A percentile compares a stretch with the other conserved stretches of the same genome.
Conservation (phyloP, 345 rosid genomes). For the Kernera saxatilis region DNA sequence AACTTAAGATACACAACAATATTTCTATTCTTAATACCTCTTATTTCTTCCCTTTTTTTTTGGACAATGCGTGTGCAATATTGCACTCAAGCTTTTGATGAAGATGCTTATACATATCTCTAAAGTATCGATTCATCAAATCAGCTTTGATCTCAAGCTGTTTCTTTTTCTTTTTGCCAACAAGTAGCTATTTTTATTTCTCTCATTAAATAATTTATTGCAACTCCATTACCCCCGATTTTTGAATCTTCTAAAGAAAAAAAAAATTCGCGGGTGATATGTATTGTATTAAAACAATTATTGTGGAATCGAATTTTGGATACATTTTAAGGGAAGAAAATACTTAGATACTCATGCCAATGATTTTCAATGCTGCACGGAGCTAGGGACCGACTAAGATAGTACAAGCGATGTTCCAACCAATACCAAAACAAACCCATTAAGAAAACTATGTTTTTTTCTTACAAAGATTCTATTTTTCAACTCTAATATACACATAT, state of each 20-base stretch:
- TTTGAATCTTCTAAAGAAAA: background rate
- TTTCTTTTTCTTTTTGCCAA: slow-evolving; percentile 4
- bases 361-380: slow-evolving; percentile 8
- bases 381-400: background rate
- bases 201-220: background rate
- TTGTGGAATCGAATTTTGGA: background rate
- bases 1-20: no score
- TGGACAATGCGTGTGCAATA: slow-evolving; percentile 20
- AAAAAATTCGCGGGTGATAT: background rate
- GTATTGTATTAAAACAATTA: background rate
- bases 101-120: slow-evolving; percentile 11
- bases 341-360: background rate
- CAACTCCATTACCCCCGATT: background rate
- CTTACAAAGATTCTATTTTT: background rate
- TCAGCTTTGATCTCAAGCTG: slow-evolving; percentile 35
- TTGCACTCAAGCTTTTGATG: background rate
- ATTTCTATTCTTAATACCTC: no score
- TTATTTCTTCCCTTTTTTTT: no score
- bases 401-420: background rate
- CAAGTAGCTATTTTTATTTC: background rate
- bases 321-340: background rate
- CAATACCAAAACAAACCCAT: background rate
- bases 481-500: background rate
- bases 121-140: slow-evolving; percentile 21
- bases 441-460: background rate